Base-by-base conservation (phyloP, 257 asterid genomes). In the Forsythia suspensa region DNA sequence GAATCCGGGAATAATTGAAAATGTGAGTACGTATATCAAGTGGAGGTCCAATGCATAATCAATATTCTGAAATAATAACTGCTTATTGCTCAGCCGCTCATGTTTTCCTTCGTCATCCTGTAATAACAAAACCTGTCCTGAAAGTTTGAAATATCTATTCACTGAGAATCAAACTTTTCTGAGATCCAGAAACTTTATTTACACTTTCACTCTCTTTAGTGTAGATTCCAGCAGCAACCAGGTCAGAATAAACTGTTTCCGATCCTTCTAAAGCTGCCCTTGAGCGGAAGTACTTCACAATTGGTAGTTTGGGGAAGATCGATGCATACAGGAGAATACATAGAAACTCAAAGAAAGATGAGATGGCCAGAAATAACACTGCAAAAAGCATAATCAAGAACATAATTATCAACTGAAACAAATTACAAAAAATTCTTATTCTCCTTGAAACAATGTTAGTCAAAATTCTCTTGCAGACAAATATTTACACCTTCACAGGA, bases 261-360 rank as follows among this genome's bases (percentile, higher is more conserved):
- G 97, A 93, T 55, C 98, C 99, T 88, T 95, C 92, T 18, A 81
- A 79, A 63, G 98, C 92, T 8, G 97, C 99, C 85, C 89, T 90
- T 80, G 86, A 61, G 0, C 96, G 91, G n/a, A 71, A 95, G 86
- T 88, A 68, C 87, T 91, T 93, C 73, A 90, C 92, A 6, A 95
- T 86, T 2, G 97, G 96, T 57, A 95, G 76, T 68, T 86, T 90
- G 8, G 88, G 88, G 39, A 95, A 93, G 79, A 84, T 77, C n/a
- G 59, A 88, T 0, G 95, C 93, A 36, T 95, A 91, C 2, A 95
- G 89, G 79, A 93, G 77, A 43, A 90, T 79, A 40, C 97, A 95
- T n/a, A 91, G 18, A 61, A 93, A 83, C 83, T 93, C 92, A 3
- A 88, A 81, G 82, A 93, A 84, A 0, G 97, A 84, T n/a, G 97